Evolutionary conservation across 2,329 filamentous ascomycete genomes (phyloP).

Genomic region (Lecanosticta acicola): DNA sequence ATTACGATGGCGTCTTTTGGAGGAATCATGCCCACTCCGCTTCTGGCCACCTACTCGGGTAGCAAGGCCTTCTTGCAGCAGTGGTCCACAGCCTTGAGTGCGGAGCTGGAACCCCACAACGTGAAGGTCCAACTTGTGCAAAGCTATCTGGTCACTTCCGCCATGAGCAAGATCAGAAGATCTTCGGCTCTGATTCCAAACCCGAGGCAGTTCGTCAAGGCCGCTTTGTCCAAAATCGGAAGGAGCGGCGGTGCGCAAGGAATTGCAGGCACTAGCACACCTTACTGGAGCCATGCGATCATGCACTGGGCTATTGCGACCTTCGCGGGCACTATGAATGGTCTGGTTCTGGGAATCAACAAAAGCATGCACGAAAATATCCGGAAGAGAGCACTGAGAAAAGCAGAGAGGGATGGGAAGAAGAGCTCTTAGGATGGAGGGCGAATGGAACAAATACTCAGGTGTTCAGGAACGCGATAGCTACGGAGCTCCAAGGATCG

Average conservation of each 20-base stretch:
- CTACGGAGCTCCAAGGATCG: no score
- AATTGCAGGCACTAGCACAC: slow-evolving; percentile 78
- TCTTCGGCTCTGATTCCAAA: slow-evolving; percentile 72
- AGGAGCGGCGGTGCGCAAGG: slow-evolving; percentile 69
- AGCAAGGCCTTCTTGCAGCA: slow-evolving; percentile 97
- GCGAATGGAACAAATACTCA: no score
- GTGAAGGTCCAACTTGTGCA: slow-evolving; percentile 88
- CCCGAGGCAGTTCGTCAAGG: slow-evolving; percentile 73
- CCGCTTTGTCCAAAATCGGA: slow-evolving; percentile 75
- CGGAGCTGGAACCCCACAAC: slow-evolving; percentile 73
- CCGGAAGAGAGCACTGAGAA: slow-evolving; percentile 72
- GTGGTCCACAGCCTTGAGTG: slow-evolving; percentile 81
- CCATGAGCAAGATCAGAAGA: slow-evolving; percentile 93
- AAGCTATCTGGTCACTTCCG: slow-evolving; percentile 86
- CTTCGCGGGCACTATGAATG: slow-evolving; percentile 54
- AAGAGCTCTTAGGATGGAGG: slow-evolving; percentile 47
- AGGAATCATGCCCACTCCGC: slow-evolving; percentile 83
- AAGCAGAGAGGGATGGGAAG: slow-evolving; percentile 76
- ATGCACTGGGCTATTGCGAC: slow-evolving; percentile 75
- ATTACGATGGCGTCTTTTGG: slow-evolving; percentile 97
- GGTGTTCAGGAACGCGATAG: no score
- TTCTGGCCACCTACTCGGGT: slow-evolving; percentile 92
- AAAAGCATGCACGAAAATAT: slow-evolving; percentile 75
- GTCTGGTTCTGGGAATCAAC: slow-evolving; percentile 56
- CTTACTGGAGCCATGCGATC: slow-evolving; percentile 85